A percentile compares a stretch with the other conserved stretches of the same genome.
Evolutionary conservation across 2,329 filamentous ascomycete species (phyloP).

Genomic region (Hirsutella minnesotensis): DNA sequence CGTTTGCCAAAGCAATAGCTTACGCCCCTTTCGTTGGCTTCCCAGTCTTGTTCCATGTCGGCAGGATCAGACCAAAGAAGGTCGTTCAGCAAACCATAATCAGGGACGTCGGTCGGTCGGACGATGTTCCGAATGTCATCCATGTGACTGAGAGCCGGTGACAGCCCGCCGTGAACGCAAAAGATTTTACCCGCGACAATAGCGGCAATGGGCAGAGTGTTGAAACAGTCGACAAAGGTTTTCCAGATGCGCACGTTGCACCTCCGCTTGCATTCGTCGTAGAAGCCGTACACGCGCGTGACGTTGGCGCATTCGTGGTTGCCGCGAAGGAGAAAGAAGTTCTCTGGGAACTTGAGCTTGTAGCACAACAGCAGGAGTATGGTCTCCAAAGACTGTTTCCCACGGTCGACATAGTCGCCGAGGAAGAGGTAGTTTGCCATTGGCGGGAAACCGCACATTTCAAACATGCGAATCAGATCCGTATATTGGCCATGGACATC

Average conservation of each 20-base stretch:
- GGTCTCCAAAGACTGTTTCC: slow-evolving; percentile 91
- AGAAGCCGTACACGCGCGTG: slow-evolving; percentile 91
- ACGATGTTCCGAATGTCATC: slow-evolving; percentile 96
- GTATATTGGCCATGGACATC: slow-evolving; percentile 97
- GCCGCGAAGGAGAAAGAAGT: slow-evolving; percentile 88
- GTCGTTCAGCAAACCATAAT: slow-evolving; percentile 92
- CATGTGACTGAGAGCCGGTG: slow-evolving; percentile 88
- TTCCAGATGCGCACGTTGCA: slow-evolving; percentile 99
- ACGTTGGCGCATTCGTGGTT: slow-evolving; percentile 98
- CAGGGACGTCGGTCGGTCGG: slow-evolving; percentile 89
- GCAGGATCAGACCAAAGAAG: slow-evolving; percentile 95
- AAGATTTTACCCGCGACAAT: slow-evolving; percentile 97
- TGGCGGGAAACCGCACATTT: slow-evolving; percentile 96
- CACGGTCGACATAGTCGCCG: slow-evolving; percentile 91
- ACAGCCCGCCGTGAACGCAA: slow-evolving; percentile 90
- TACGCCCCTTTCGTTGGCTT: slow-evolving; percentile 90
- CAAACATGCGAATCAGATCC: slow-evolving; percentile 90
- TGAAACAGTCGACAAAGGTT: slow-evolving; percentile 94
- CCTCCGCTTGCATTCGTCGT: slow-evolving; percentile 92
- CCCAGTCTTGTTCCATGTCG: slow-evolving; percentile 97
- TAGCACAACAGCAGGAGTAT: slow-evolving; percentile 89
- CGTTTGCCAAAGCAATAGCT: slow-evolving; percentile 98
- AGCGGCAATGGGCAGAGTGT: slow-evolving; percentile 87
- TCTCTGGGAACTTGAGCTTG: slow-evolving; percentile 94
- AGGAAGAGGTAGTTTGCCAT: slow-evolving; percentile 87